A percentile compares a stretch with the other conserved stretches of the same genome.
phyloP scores from a whole-genome alignment of 495 filamentous ascomycete species.

The Tuber melanosporum region DNA sequence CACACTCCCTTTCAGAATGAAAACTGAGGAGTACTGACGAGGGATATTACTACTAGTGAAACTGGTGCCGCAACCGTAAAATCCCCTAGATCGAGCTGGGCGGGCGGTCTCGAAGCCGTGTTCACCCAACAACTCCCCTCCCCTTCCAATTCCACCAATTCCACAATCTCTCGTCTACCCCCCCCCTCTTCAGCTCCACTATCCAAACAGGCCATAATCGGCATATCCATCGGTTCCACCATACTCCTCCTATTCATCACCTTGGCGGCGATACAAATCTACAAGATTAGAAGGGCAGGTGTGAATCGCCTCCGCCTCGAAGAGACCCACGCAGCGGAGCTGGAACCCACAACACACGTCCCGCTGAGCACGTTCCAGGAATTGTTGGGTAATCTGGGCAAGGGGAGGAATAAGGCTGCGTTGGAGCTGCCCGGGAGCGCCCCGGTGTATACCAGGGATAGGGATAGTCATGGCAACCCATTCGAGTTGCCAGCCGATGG shows the following conservation, averaged over 20 bases:
- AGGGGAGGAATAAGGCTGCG: slow-evolving; percentile 4
- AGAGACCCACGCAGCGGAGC: neutral
- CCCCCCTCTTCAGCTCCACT: slow-evolving; percentile 5
- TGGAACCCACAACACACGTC: neutral
- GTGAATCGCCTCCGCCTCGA: slow-evolving; percentile 1
- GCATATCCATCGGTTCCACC: slow-evolving; percentile 16
- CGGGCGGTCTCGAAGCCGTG: slow-evolving; percentile 11
- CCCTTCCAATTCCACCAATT: neutral
- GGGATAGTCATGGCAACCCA: slow-evolving; percentile 20
- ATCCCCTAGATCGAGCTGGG: slow-evolving; percentile 12
- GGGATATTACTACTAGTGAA: neutral
- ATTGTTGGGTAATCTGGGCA: slow-evolving; percentile 18
- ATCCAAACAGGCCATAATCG: slow-evolving; percentile 9
- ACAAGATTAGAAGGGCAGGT: neutral
- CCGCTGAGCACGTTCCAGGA: slow-evolving; percentile 11
- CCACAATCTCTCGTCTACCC: neutral
- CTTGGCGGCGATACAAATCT: slow-evolving; percentile 1
- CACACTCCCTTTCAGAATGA: neutral
- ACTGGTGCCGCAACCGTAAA: slow-evolving; percentile 12
- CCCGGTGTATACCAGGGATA: slow-evolving; percentile 1
- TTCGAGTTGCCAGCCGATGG: slow-evolving; percentile 16
- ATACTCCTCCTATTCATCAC: slow-evolving; percentile 6
- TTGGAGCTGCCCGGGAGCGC: neutral
- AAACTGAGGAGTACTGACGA: neutral
- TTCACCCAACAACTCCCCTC: neutral